Evolutionary conservation across 2,329 filamentous ascomycete genomes (phyloP).

Genomic region (Beauveria bassiana): DNA sequence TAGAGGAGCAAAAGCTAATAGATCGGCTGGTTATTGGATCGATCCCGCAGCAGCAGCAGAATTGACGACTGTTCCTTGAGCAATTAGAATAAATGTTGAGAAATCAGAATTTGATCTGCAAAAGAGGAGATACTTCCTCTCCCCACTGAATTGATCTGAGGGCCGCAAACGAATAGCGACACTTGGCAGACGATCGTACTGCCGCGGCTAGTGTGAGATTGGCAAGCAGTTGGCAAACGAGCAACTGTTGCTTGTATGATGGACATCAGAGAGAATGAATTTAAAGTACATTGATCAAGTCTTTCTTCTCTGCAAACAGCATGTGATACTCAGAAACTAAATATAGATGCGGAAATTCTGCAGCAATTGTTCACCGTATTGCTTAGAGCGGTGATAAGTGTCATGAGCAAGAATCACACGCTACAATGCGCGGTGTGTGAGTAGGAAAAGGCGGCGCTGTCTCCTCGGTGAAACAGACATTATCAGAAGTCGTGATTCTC

Average conservation of each 20-base stretch:
- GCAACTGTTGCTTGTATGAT: background rate
- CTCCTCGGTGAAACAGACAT: background rate
- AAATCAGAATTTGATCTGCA: background rate
- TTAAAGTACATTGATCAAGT: background rate
- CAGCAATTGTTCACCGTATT: background rate
- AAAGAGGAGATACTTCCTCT: no score
- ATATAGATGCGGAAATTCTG: background rate
- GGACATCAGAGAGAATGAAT: background rate
- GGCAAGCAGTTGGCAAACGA: background rate
- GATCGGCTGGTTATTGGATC: no score
- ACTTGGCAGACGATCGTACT: background rate
- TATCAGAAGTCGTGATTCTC: background rate
- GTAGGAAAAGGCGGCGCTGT: background rate
- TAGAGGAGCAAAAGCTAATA: background rate
- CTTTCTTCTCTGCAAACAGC: background rate
- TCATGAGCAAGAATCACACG: background rate
- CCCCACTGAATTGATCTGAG: background rate
- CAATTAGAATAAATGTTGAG: background rate
- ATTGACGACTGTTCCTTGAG: background rate
- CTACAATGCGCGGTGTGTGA: background rate
- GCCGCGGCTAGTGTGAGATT: background rate
- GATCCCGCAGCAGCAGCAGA: background rate
- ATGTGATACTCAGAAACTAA: background rate
- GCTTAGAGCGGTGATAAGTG: background rate
- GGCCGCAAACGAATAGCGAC: conserved; percentile 6